Evolutionary conservation across 2,329 filamentous ascomycete species (phyloP), one percentile per base, ranked within the genome.

Genomic region (Reticulascus tulasneorum): DNA sequence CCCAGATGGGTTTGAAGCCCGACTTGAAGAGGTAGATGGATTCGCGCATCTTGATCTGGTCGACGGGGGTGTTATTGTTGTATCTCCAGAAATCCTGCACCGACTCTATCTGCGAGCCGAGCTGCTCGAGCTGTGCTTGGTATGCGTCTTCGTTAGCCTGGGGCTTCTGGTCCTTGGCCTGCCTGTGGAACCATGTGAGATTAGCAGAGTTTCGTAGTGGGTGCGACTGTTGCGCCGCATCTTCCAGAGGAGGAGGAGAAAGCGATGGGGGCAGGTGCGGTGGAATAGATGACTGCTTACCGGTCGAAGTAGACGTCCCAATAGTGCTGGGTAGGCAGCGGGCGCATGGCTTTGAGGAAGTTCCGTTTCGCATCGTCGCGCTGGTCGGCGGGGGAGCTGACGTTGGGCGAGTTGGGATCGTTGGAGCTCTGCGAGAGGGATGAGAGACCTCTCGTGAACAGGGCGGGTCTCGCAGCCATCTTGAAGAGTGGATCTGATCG

Each of bases 71-170:
- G 62, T 89, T 88, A 66, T 90, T 89, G 66, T 81, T 79, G 64
- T 88, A 84, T 44, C 83, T 77, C 79, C 85, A 89, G 60, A 90
- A 90, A 57, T 90, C 86, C 73, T 89, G 86, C 27, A 89, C 77
- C 15, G 84, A 86, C 67, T 86, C 84, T 60, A 90, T 82, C 61
- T 77, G 74, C 31, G 66, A 63, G 51, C 73, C 76, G 16, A 83
- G 71, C 64, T 80, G 71, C 56, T 82, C 77, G 29, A 83, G 72
- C 46, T 75, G 63, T 35, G 62, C 64, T 38, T 71, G 65, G 60
- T 79, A 79, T 46, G 63, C 52, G 37, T 49, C 59, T 42, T 60
- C 59, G 48, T 67, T 55, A 48, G 42, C 55, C 29, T 59, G 51
- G 32, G 40, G 40, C 42, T 65, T 62, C 49, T 62, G 59, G 23